Base-by-base conservation (phyloP, 345 rosid genomes). In the Hibiscus tridactylites region DNA sequence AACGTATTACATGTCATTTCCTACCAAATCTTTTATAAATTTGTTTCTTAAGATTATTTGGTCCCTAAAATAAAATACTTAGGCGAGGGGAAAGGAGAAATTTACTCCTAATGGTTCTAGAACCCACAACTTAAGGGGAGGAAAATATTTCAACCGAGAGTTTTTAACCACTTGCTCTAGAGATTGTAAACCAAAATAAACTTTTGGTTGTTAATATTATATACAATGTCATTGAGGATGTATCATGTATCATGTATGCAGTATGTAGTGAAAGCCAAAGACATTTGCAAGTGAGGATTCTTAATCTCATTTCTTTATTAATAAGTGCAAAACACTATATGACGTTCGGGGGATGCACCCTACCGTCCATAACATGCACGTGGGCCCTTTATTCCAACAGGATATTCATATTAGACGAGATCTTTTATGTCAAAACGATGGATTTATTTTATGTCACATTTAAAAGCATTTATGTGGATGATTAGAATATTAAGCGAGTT, bases 351-450 rank as follows among this genome's bases (percentile, higher is more conserved):
- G 61, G 61, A 58, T 58, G 61, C 61, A 58, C 33, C 61, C 61
- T 58, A 58, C 61, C 61, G 6, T 24, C 61, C 33, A 24, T 58
- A 57, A 42, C 82, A 75, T 72, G 77, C 76, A 71, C 76, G 75
- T 52, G 83, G 86, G 72, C 81, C 84, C 84, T 59, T 75, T 39
- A 7, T 70, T 61, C 59, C n/a, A 71, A 50, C 58, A 67, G 2
- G 66, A 17, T 17, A 54, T 54, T 54, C 26, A 19, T 8, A 19
- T 7, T 19, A 57, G 61, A 24, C 9, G 24, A 57, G 29, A 26
- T 63, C 15, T 37, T 33, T 61, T 15, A 29, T 9, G 24, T 54
- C 31, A 60, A 71, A 68, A 66, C 73, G 73, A 57, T 74, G 61
- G 78, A 67, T 49, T 57, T 57, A 2, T 57, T 57, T 21, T 57